Percentiles rank a stretch among this genome's conserved stretches.
phyloP scores from a whole-genome alignment of 192 early-diverging fungal genomes.

The Allomyces javanicus region DNA sequence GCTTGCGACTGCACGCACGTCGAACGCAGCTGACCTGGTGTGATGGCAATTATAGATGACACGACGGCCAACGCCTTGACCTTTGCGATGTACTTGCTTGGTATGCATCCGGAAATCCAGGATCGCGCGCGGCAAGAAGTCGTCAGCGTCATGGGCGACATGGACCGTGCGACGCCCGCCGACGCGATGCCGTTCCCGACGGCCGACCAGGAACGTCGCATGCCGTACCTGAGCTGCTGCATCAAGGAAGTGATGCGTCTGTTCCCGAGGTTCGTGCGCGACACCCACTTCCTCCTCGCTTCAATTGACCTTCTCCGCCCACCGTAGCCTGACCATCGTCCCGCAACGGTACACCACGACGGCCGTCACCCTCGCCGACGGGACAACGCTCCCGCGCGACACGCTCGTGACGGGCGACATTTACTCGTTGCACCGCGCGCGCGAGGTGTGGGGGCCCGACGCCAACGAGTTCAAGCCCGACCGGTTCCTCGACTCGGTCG shows the following conservation, averaged over 20 bases:
- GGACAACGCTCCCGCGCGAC: conserved; percentile 15
- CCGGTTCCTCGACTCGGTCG: conserved; percentile 19
- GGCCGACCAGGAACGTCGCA: not conserved
- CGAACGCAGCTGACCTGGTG: too few relatives aligned
- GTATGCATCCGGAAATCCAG: conserved; percentile 8
- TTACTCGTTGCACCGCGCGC: conserved; percentile 19
- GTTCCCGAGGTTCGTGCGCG: not conserved
- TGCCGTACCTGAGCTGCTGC: not conserved
- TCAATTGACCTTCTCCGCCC: not conserved
- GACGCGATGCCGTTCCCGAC: not conserved
- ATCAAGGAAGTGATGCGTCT: not conserved
- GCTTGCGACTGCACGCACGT: not conserved
- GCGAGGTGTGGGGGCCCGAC: conserved; percentile 16
- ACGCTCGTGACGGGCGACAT: conserved; percentile 19
- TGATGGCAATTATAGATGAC: not conserved
- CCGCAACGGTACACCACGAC: not conserved
- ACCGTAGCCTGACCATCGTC: not conserved
- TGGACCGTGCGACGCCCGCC: conserved; percentile 7
- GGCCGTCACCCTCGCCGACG: conserved; percentile 9
- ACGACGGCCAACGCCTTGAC: not conserved
- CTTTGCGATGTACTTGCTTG: not conserved
- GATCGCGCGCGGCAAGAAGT: conserved; percentile 30
- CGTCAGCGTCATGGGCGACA: conserved; percentile 24
- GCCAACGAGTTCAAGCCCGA: conserved; percentile 24
- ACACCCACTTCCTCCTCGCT: not conserved